phyloP scores from a whole-genome alignment of 441 rosid genomes.

The Aleurites moluccanus region DNA sequence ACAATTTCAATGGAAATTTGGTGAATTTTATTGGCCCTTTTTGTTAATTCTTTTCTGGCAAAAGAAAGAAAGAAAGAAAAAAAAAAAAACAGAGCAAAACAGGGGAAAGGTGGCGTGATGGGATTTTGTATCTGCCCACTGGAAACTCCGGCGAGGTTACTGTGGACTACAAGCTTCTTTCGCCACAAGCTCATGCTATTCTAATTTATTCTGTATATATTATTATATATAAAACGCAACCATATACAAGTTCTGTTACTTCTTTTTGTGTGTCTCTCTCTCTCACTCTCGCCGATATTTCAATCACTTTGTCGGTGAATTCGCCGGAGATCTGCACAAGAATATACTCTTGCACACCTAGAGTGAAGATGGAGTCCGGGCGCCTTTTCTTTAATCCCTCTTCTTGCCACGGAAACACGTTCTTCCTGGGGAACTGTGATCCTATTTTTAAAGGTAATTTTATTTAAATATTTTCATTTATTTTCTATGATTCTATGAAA shows the following conservation, averaged over 20 bases:
- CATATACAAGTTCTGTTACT: background rate
- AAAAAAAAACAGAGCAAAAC: background rate
- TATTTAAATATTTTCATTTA: too few relatives aligned
- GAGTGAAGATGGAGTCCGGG: constrained; percentile 56
- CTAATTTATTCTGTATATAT: constrained; percentile 27
- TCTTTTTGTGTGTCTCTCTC: constrained; percentile 13
- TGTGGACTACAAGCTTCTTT: constrained; percentile 97
- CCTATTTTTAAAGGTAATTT: constrained; percentile 48
- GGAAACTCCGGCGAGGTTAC: constrained; percentile 84
- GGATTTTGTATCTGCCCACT: constrained; percentile 80
- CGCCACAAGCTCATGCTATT: constrained; percentile 95
- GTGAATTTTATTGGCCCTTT: background rate
- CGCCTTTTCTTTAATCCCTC: constrained; percentile 67
- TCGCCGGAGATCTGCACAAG: constrained; percentile 13
- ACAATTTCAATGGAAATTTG: constrained; percentile 9
- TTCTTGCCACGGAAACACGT: constrained; percentile 55
- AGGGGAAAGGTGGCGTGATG: constrained; percentile 49
- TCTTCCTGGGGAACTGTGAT: constrained; percentile 58
- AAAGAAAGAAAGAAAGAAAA: too few relatives aligned
- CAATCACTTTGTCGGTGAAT: background rate
- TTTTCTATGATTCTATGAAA: too few relatives aligned
- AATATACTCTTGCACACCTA: background rate
- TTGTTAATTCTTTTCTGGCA: too few relatives aligned
- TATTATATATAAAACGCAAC: background rate
- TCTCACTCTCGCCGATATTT: too few relatives aligned